phyloP scores from a whole-genome alignment of 2,329 filamentous ascomycete species.

The Capronia epimyces region DNA sequence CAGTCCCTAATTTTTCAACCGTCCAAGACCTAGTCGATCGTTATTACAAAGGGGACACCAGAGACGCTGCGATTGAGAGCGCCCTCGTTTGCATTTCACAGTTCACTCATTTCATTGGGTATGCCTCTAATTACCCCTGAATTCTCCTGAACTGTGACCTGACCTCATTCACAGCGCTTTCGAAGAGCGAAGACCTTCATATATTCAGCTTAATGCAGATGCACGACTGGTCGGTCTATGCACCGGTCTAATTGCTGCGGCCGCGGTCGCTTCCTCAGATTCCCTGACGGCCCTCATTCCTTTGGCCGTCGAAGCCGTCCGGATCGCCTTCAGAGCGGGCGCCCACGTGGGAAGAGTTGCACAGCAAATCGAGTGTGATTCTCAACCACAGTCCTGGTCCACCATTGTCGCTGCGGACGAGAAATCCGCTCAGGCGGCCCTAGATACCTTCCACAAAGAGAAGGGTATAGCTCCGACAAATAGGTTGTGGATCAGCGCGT shows the following conservation, averaged over 20 bases:
- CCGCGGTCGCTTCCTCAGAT: conserved; percentile 38
- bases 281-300: conserved; percentile 41
- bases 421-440: conserved; percentile 28
- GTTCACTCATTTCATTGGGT: conserved; percentile 42
- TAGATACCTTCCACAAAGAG: conserved; percentile 32
- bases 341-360: conserved; percentile 38
- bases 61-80: conserved; percentile 40
- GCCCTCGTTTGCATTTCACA: conserved; percentile 43
- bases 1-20: conserved; percentile 30
- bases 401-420: conserved; percentile 37
- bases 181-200: conserved; percentile 39
- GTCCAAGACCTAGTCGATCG: conserved; percentile 31
- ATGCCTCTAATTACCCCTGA: conserved; percentile 23
- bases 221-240: conserved; percentile 40
- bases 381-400: conserved; percentile 37
- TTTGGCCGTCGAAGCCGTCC: conserved; percentile 39
- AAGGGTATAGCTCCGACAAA: conserved; percentile 47
- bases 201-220: conserved; percentile 36
- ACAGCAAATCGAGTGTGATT: conserved; percentile 34
- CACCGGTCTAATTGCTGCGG: conserved; percentile 40
- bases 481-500: conserved; percentile 55
- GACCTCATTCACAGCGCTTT: conserved; percentile 35
- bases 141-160: conserved; percentile 10
- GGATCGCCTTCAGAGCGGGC: conserved; percentile 42
- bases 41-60: conserved; percentile 29